Evolutionary conservation across 2,329 filamentous ascomycete species (phyloP).

Genomic region (Dactylellina haptotyla): DNA sequence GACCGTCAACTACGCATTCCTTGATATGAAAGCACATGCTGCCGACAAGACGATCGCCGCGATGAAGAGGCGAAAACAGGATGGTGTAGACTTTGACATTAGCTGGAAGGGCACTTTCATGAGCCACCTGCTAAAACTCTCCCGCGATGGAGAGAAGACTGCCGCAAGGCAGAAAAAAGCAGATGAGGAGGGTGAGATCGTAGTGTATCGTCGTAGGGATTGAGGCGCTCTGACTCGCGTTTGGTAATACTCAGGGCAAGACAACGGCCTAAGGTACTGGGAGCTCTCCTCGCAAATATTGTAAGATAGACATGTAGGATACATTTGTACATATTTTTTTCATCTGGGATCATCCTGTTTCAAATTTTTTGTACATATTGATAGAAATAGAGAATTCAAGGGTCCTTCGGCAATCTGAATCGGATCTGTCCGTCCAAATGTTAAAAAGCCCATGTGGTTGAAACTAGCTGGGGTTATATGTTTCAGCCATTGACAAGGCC

Average conservation of each 20-base stretch:
- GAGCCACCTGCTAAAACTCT: constrained; percentile 34
- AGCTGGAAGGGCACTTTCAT: constrained; percentile 36
- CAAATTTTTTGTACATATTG: background rate
- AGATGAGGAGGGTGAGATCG: constrained; percentile 31
- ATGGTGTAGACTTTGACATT: constrained; percentile 43
- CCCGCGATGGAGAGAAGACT: constrained; percentile 26
- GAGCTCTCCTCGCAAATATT: background rate
- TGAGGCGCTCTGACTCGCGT: constrained; percentile 1
- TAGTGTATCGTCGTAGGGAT: constrained; percentile 34
- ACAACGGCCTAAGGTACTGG: background rate
- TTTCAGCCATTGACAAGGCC: too few species aligned
- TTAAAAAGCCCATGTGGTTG: background rate
- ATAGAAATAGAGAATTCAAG: constrained; percentile 1
- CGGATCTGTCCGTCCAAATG: background rate
- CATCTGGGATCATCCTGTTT: background rate
- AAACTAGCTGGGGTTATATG: constrained; percentile 8
- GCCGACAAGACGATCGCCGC: constrained; percentile 22
- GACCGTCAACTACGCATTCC: constrained; percentile 46
- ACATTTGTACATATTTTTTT: constrained; percentile 6
- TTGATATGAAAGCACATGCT: constrained; percentile 37
- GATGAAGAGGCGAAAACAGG: constrained; percentile 46
- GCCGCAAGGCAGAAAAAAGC: constrained; percentile 31
- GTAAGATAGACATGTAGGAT: background rate
- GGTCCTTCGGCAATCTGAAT: constrained; percentile 1
- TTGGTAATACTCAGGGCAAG: background rate